A percentile compares a stretch with the other conserved stretches of the same genome.
Conservation (phyloP, 2,329 filamentous ascomycete genomes). For the Raffaelea deltoideospora region DNA sequence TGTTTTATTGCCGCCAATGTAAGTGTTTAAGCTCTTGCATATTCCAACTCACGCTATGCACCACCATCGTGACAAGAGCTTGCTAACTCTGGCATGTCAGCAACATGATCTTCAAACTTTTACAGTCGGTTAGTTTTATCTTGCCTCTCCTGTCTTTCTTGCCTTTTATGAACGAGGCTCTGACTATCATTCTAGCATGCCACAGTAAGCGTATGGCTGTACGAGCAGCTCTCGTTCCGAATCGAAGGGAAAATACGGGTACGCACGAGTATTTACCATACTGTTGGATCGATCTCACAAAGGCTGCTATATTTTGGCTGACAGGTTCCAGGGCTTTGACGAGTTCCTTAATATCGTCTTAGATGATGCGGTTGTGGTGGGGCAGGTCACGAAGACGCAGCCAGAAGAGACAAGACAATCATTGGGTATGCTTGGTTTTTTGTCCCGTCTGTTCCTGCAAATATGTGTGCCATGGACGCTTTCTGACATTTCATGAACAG, state of each 20-base stretch:
- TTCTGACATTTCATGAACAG: slow-evolving; percentile 22
- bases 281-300: too few relatives aligned
- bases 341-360: slow-evolving; percentile 97
- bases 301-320: too few relatives aligned
- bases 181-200: slow-evolving; percentile 37
- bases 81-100: too few relatives aligned
- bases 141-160: neutral
- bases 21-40: too few relatives aligned
- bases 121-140: slow-evolving; percentile 35
- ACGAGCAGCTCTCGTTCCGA: slow-evolving; percentile 83
- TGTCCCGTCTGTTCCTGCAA: neutral
- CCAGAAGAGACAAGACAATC: slow-evolving; percentile 60
- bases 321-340: slow-evolving; percentile 75
- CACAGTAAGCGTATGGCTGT: slow-evolving; percentile 89
- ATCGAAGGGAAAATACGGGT: slow-evolving; percentile 96
- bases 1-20: slow-evolving; percentile 43
- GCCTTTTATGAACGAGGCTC: neutral
- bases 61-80: too few relatives aligned
- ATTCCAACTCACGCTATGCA: too few relatives aligned
- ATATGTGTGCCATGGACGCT: neutral
- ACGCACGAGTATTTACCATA: too few relatives aligned
- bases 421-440: slow-evolving; percentile 43
- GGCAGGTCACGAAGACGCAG: slow-evolving; percentile 66
- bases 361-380: slow-evolving; percentile 89
- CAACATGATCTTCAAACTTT: slow-evolving; percentile 88